Base-by-base conservation (phyloP, 2,329 filamentous ascomycete genomes). In the Diplodia sapinea region DNA sequence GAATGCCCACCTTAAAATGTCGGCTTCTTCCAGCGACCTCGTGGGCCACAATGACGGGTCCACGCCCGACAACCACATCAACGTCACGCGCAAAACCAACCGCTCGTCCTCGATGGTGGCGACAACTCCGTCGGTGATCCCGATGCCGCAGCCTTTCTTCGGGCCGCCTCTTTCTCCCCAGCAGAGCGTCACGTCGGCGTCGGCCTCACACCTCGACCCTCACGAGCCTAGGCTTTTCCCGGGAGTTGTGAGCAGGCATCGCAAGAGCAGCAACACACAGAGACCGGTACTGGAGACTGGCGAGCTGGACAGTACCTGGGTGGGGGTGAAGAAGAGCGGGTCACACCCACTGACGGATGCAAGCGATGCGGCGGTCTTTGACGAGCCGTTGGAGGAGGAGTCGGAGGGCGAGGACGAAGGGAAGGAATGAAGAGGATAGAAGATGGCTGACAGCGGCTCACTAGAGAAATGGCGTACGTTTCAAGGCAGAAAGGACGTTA, bases 171-270 rank as follows among this genome's bases (percentile, higher is more conserved):
- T 68, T 40, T 72, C 75, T n/a, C 65, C 70, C 15, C 68, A 71
- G 33, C 23, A 69, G 3, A 70, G 69, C 1, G 70, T 76, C 7
- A 72, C 75, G 4, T 69, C 72, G 17, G 76, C 75, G 56, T 36
- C 69, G 17, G 36, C 70, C 12, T 71, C 69, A 13, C 68, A 75
- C 8, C 70, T 82, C 31, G 78, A 79, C 33, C 87, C 84, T 3
- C 84, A 81, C 59, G 90, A 92, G 76, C 91, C 90, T 12, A 85
- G 84, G 70, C 87, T 92, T 70, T 91, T 92, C 71, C 91, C 91
- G 0, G 91, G 91, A 0, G 85, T 93, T 38, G 84, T 93, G 12
- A 82, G 80, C 63, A 79, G 81, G 62, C 75, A 78, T 43, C 74
- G 81, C 23, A 75, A 79, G 51, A 76, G 76, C 56, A 75, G 73